Evolutionary conservation across 331 rosid genomes (phyloP).

Genomic region (Pyracantha coccinea): DNA sequence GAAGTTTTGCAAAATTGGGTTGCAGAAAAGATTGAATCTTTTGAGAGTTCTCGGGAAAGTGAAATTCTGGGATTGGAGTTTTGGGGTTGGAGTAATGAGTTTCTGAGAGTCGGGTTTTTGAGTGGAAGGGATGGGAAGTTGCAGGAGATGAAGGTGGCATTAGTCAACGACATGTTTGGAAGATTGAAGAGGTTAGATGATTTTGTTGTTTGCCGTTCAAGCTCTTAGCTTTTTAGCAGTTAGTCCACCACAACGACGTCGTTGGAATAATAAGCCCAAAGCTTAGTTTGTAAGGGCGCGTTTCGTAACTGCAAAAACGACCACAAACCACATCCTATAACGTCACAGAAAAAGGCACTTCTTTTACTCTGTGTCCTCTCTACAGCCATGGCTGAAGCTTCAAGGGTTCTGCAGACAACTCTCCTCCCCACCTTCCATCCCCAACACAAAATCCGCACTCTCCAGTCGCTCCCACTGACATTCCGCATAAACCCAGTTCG

Average conservation of each 20-base stretch:
- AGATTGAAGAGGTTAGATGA: background rate
- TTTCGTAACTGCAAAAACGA: conserved; percentile 9
- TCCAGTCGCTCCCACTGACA: conserved; percentile 16
- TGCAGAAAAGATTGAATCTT: background rate
- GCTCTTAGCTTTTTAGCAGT: background rate
- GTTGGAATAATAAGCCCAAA: too few species aligned
- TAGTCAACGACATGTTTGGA: conserved; percentile 25
- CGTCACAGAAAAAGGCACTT: conserved; percentile 57
- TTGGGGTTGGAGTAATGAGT: conserved; percentile 13
- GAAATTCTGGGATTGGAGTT: background rate
- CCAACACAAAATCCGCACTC: conserved; percentile 15
- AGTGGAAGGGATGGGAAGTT: conserved; percentile 31
- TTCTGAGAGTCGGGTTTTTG: conserved; percentile 7
- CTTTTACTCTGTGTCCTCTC: background rate
- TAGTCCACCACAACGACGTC: too few species aligned
- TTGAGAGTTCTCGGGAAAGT: background rate
- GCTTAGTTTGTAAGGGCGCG: background rate
- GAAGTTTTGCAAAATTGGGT: conserved; percentile 17
- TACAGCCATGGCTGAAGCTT: conserved; percentile 68
- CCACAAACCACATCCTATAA: conserved; percentile 20
- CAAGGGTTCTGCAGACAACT: conserved; percentile 29
- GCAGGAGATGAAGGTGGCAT: conserved; percentile 44
- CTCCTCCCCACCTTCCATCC: conserved; percentile 36
- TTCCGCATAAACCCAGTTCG: conserved; percentile 29
- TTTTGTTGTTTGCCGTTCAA: background rate